Conservation (phyloP, 108 stramenopile species). For the Pseudonitzschia multiseries region DNA sequence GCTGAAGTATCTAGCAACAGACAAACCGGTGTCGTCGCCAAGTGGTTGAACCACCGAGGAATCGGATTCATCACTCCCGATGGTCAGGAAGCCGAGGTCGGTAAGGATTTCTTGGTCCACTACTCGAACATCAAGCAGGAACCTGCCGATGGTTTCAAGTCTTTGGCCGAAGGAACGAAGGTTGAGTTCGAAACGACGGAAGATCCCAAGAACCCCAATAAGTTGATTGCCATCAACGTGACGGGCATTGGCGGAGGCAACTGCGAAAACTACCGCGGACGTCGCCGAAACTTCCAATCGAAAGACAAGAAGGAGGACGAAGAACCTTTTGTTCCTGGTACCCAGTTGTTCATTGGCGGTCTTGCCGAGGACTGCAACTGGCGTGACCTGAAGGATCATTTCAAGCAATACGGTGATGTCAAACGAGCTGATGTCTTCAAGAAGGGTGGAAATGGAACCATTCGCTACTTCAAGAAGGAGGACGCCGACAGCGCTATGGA, state of each 20-base stretch:
- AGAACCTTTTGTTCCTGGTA: slow-evolving; percentile 23
- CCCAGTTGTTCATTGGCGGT: slow-evolving; percentile 80
- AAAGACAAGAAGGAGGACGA: neutral
- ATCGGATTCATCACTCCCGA: slow-evolving; percentile 15
- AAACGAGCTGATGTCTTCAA: slow-evolving; percentile 69
- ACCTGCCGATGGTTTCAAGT: neutral
- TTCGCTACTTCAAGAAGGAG: slow-evolving; percentile 71
- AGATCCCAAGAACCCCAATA: slow-evolving; percentile 16
- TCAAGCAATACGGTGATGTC: slow-evolving; percentile 72
- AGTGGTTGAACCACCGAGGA: slow-evolving; percentile 18
- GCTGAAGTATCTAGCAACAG: neutral
- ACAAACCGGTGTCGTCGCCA: slow-evolving; percentile 6
- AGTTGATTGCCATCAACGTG: slow-evolving; percentile 17
- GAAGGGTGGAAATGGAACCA: slow-evolving; percentile 85
- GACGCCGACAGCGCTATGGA: slow-evolving; percentile 84
- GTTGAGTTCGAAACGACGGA: slow-evolving; percentile 14
- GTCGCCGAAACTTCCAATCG: neutral
- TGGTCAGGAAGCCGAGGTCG: slow-evolving; percentile 9
- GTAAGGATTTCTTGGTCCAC: slow-evolving; percentile 18
- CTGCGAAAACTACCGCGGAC: slow-evolving; percentile 6
- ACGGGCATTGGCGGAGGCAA: slow-evolving; percentile 7
- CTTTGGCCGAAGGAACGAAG: neutral
- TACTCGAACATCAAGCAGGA: slow-evolving; percentile 16
- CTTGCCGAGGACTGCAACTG: slow-evolving; percentile 75
- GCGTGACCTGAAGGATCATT: slow-evolving; percentile 89